phyloP scores from a whole-genome alignment of 1,139 yeast genomes.

The Blastobotrys malaysiensis region DNA sequence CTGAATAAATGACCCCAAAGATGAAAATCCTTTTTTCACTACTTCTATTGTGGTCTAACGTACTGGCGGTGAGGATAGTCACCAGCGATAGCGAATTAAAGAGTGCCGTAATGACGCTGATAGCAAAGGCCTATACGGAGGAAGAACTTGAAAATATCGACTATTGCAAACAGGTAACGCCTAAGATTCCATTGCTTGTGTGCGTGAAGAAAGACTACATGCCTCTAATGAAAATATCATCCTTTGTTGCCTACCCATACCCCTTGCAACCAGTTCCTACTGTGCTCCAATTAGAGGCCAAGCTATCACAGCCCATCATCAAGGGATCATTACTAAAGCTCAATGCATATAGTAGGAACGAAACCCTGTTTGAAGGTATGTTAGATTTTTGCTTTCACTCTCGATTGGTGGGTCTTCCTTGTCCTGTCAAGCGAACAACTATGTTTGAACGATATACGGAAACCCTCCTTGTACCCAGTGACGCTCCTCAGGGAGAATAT shows the following conservation, averaged over 20 bases:
- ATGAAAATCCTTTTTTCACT: neutral
- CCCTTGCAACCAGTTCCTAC: conserved; percentile 29
- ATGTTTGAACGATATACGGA: conserved; percentile 17
- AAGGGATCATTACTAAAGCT: conserved; percentile 14
- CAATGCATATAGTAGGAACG: conserved; percentile 19
- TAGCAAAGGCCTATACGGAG: neutral
- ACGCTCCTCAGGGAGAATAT: conserved; percentile 25
- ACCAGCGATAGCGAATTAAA: neutral
- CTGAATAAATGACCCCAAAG: neutral
- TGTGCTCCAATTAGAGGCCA: conserved; percentile 21
- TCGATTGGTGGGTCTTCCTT: conserved; percentile 23
- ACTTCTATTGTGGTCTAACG: neutral
- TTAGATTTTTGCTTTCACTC: conserved; percentile 27
- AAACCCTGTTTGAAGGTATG: conserved; percentile 21
- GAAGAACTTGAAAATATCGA: neutral
- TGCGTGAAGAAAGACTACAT: conserved; percentile 1
- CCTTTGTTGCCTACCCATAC: conserved; percentile 20
- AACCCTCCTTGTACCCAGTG: conserved; percentile 26
- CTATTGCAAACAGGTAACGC: neutral
- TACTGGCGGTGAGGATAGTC: neutral
- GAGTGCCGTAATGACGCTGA: neutral
- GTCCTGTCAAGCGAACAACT: conserved; percentile 23
- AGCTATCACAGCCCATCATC: conserved; percentile 21
- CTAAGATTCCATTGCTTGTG: neutral
- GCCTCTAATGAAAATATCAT: conserved; percentile 6